These are phyloP conservation scores for Tetradesmus lagerheimii DNA, from an alignment of 139 green algal species.

Conservation along the genomic window DNA sequence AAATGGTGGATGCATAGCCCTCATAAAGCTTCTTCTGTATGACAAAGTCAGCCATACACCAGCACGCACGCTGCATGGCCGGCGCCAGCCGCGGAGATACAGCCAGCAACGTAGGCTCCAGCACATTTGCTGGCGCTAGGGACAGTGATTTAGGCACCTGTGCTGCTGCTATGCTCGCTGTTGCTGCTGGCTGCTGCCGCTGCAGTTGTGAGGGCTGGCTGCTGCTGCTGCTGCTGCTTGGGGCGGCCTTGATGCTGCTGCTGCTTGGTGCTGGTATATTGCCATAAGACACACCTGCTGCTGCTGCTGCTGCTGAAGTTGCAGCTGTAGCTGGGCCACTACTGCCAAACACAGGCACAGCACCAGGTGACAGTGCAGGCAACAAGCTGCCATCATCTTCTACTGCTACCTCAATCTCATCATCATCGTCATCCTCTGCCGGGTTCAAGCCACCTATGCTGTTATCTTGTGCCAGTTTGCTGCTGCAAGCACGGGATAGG, in stretches of 20 bases:
- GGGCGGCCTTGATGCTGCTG: not conserved
- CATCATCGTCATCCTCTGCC: not conserved
- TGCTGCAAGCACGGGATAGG: not conserved
- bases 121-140: not conserved
- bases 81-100: not conserved
- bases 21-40: slow-evolving; percentile 37
- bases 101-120: slow-evolving; percentile 1
- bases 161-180: not conserved
- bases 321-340: not conserved
- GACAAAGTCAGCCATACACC: slow-evolving; percentile 33
- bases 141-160: not conserved
- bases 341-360: not conserved
- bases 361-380: not conserved
- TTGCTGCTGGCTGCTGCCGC: slow-evolving; percentile 21
- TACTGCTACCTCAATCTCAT: not conserved
- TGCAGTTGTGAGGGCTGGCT: not conserved
- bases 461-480: not conserved
- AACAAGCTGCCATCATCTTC: not conserved
- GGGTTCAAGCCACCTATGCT: not conserved
- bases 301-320: not conserved
- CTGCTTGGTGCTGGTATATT: too few species aligned
- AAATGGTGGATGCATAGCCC: slow-evolving; percentile 42
- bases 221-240: not conserved
- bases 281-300: too few species aligned
- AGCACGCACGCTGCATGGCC: not conserved